Conservation (phyloP, 768 basidiomycete genomes). For the Suillus hirtellus region DNA sequence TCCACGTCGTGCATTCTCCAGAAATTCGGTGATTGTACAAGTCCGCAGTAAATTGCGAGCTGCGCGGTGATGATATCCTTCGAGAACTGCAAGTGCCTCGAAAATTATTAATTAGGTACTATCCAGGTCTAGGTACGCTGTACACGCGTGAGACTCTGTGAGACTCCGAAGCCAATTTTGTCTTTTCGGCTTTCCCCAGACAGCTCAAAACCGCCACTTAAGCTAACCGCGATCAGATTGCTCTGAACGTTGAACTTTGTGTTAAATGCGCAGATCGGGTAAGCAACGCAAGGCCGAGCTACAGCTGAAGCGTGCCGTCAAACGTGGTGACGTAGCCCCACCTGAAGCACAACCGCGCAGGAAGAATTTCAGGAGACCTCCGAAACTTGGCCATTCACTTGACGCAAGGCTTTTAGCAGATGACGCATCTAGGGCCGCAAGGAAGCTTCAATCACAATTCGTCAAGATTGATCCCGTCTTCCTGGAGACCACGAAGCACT, state of each 20-base stretch:
- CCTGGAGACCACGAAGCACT: constrained; percentile 55
- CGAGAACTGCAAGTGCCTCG: neutral
- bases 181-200: neutral
- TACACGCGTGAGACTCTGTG: neutral
- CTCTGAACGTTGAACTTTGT: neutral
- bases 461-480: constrained; percentile 58
- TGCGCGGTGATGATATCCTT: neutral
- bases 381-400: constrained; percentile 14
- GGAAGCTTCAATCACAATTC: constrained; percentile 70
- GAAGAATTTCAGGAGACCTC: constrained; percentile 11
- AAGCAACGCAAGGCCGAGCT: constrained; percentile 73
- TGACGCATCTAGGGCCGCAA: constrained; percentile 41
- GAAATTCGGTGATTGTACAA: neutral
- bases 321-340: constrained; percentile 65
- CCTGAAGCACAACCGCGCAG: constrained; percentile 37
- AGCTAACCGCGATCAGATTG: neutral
- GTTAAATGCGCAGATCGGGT: constrained; percentile 43
- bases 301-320: constrained; percentile 79
- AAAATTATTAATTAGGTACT: neutral
- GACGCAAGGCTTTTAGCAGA: constrained; percentile 20
- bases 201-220: neutral
- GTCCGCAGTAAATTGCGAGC: neutral
- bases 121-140: too few species aligned
- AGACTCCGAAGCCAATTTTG: neutral
- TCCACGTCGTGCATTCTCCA: neutral